Evolutionary conservation across 192 early-diverging fungal genomes (phyloP).

Genomic region (Coemansia erecta): DNA sequence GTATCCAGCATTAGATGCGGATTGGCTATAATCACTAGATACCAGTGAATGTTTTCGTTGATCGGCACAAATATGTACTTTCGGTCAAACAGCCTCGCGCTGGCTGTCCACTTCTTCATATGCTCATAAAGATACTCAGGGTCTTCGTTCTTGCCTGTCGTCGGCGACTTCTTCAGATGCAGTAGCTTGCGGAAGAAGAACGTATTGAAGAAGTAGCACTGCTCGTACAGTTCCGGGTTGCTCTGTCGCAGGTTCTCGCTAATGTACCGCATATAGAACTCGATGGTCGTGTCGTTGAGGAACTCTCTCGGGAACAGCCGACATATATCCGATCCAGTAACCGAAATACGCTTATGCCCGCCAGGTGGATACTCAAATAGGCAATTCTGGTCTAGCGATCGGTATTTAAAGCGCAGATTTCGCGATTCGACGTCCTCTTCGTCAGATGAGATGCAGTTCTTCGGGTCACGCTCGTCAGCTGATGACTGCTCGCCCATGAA

Average conservation of each 20-base stretch:
- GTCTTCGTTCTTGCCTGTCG: slow-evolving; percentile 28
- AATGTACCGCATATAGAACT: slow-evolving; percentile 76
- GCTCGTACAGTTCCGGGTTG: slow-evolving; percentile 47
- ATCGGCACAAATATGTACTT: slow-evolving; percentile 82
- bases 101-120: slow-evolving; percentile 78
- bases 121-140: slow-evolving; percentile 56
- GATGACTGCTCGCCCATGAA: slow-evolving; percentile 4
- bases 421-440: slow-evolving; percentile 20
- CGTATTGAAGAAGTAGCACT: slow-evolving; percentile 78
- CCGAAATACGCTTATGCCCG: slow-evolving; percentile 58
- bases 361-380: slow-evolving; percentile 55
- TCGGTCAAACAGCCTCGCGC: slow-evolving; percentile 72
- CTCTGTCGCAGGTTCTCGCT: slow-evolving; percentile 37
- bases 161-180: slow-evolving; percentile 14
- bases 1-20: slow-evolving; percentile 52
- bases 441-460: neutral
- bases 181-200: slow-evolving; percentile 81
- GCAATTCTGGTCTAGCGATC: slow-evolving; percentile 16
- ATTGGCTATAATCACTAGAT: slow-evolving; percentile 78
- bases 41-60: slow-evolving; percentile 91
- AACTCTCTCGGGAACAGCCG: slow-evolving; percentile 72
- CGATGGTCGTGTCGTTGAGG: slow-evolving; percentile 87
- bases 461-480: neutral
- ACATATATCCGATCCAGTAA: slow-evolving; percentile 62
- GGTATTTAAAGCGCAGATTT: slow-evolving; percentile 13